Evolutionary conservation across 202 grass and related monocot species (phyloP).

Genomic region (Zizania palustris): DNA sequence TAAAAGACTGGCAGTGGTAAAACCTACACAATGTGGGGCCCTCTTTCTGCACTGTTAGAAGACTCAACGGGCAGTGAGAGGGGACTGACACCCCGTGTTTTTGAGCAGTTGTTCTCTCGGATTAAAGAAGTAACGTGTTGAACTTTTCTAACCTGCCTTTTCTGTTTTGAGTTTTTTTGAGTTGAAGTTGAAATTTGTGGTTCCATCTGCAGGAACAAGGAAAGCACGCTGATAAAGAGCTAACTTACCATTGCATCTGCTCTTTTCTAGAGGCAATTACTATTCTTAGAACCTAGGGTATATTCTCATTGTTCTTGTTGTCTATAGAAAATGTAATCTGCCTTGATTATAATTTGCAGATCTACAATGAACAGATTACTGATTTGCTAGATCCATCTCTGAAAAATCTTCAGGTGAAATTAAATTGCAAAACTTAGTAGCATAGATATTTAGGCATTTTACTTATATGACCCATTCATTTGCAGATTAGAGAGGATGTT

Average conservation of each 20-base stretch:
- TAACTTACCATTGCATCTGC: slow-evolving; percentile 64
- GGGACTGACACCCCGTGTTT: slow-evolving; percentile 84
- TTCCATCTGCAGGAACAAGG: slow-evolving; percentile 52
- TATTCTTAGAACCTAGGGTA: slow-evolving; percentile 35
- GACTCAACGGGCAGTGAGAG: slow-evolving; percentile 61
- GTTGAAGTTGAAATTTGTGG: slow-evolving; percentile 27
- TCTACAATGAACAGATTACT: slow-evolving; percentile 79
- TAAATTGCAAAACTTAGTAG: slow-evolving; percentile 6
- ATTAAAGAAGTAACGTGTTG: slow-evolving; percentile 54
- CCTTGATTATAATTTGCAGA: slow-evolving; percentile 38
- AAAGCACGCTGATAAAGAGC: slow-evolving; percentile 50
- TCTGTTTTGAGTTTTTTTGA: slow-evolving; percentile 25
- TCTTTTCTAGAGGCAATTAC: slow-evolving; percentile 66
- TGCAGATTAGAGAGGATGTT: slow-evolving; percentile 73
- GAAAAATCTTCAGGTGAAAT: slow-evolving; percentile 60
- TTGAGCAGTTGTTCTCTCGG: slow-evolving; percentile 65
- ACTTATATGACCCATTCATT: slow-evolving; percentile 22
- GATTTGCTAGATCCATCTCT: slow-evolving; percentile 63
- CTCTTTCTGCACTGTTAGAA: slow-evolving; percentile 68
- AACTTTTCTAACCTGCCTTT: slow-evolving; percentile 16
- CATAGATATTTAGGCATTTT: slow-evolving; percentile 25
- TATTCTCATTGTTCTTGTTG: slow-evolving; percentile 35
- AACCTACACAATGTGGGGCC: slow-evolving; percentile 99
- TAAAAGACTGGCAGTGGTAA: slow-evolving; percentile 96
- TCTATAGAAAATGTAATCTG: slow-evolving; percentile 35